Evolutionary conservation across 768 basidiomycete species (phyloP).

Genomic region (Pleurotus ostreatus): DNA sequence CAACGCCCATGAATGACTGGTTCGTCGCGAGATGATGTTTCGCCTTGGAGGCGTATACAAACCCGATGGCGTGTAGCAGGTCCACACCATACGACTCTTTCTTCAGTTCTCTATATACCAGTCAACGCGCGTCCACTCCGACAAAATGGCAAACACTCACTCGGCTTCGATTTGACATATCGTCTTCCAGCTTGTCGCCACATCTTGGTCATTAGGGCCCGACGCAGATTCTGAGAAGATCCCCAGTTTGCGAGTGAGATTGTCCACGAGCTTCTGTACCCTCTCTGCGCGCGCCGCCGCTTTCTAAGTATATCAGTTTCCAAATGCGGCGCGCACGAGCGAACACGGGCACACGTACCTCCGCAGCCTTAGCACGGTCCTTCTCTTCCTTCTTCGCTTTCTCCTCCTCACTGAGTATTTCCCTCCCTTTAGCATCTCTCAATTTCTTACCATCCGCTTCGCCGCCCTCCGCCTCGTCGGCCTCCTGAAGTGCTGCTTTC

Average conservation of each 20-base stretch:
- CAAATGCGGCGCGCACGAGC: background rate
- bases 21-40: constrained; percentile 79
- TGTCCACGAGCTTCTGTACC: constrained; percentile 71
- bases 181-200: constrained; percentile 66
- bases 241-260: constrained; percentile 75
- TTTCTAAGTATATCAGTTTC: constrained; percentile 44
- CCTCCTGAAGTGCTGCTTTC: constrained; percentile 90
- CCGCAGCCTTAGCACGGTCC: constrained; percentile 57
- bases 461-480: constrained; percentile 49
- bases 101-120: constrained; percentile 61
- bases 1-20: constrained; percentile 74
- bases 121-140: constrained; percentile 7
- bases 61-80: constrained; percentile 80
- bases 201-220: constrained; percentile 64
- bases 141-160: constrained; percentile 38
- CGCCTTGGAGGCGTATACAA: constrained; percentile 78
- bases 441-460: constrained; percentile 54
- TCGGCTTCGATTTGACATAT: constrained; percentile 82
- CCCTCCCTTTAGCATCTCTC: constrained; percentile 48
- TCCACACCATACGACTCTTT: constrained; percentile 86
- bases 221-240: constrained; percentile 86
- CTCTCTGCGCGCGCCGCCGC: constrained; percentile 75
- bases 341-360: constrained; percentile 41
- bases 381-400: constrained; percentile 73
- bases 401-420: constrained; percentile 64